Evolutionary conservation across 176 grass and related monocot genomes (phyloP).

Genomic region (Eragrostis curvula): DNA sequence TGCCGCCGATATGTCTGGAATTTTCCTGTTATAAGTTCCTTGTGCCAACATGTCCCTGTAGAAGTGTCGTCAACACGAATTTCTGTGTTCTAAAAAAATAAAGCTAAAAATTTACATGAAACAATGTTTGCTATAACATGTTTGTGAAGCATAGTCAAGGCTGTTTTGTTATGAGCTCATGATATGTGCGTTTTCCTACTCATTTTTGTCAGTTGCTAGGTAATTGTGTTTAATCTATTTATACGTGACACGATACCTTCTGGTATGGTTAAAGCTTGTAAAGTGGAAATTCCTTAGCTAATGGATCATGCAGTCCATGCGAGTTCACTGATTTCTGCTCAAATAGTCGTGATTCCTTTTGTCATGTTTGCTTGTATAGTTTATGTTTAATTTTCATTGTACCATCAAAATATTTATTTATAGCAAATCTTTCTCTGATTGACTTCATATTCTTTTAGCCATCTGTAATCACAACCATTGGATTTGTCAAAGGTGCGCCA

Average conservation of each 20-base stretch:
- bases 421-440: constrained; percentile 29
- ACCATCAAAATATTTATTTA: constrained; percentile 14
- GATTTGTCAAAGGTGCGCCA: constrained; percentile 93
- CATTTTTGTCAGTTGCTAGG: constrained; percentile 36
- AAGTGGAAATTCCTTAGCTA: constrained; percentile 15
- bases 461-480: constrained; percentile 81
- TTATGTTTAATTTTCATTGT: constrained; percentile 10
- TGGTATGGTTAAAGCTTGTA: constrained; percentile 14
- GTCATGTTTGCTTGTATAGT: neutral
- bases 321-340: constrained; percentile 3
- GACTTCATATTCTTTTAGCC: constrained; percentile 46
- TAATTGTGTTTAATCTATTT: constrained; percentile 26
- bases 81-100: neutral
- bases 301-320: neutral
- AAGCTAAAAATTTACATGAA: constrained; percentile 13
- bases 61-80: neutral
- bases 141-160: neutral
- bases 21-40: neutral
- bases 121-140: constrained; percentile 7
- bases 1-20: neutral
- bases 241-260: constrained; percentile 16
- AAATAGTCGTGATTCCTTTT: constrained; percentile 1
- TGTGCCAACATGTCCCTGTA: neutral
- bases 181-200: constrained; percentile 2
- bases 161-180: constrained; percentile 10